Evolutionary conservation across 257 asterid genomes (phyloP), one percentile per base, ranked within the genome.

Genomic region (Schizonepeta tenuifolia): DNA sequence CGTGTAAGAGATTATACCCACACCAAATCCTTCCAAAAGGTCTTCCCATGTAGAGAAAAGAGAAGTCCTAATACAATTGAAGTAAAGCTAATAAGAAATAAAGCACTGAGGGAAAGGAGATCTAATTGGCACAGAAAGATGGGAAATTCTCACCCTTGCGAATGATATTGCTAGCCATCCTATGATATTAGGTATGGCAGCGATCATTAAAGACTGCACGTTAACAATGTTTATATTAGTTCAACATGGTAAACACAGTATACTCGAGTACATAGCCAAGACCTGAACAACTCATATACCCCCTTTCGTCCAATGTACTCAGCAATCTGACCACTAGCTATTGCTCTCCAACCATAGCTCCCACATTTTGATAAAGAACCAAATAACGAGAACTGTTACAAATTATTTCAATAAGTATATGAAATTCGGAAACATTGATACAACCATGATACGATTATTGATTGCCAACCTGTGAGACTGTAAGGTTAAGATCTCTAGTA

Each of bases 311-410:
- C 98, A 9, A 93, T 80, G 78, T 93, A 90, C 82, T 93, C 98
- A 1, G 98, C 95, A 69, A 93, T 90, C 80, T 93, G 97, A 70
- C 97, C 98, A 81, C 98, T 93, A 59, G 97, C 89, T 66, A 93
- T 85, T 70, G 98, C 98, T 69, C n/a, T n/a, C 98, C 98, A 47
- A 90, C 98, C 98, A 93, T 90, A 50, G 98, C 98, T 21, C 98
- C 98, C 75, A 84, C 98, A 73, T 93, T n/a, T 93, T 2, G 96
- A 84, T 22, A 93, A 81, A 11, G 97, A 93, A 71, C 97, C 97
- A 55, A 93, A 93, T 35, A 89, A 59, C 21, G 98, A 93, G 83
- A 90, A 93, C 98, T 93, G 91, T 51, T 55, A 67, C 54, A 51
- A n/a, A 75, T 38, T 51, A 55, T 15, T 71, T 40, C 64, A 76